Percentiles rank a stretch among this genome's conserved stretches.
Evolutionary conservation across 805 yeast genomes (phyloP).

Genomic region (Candida succiphila): DNA sequence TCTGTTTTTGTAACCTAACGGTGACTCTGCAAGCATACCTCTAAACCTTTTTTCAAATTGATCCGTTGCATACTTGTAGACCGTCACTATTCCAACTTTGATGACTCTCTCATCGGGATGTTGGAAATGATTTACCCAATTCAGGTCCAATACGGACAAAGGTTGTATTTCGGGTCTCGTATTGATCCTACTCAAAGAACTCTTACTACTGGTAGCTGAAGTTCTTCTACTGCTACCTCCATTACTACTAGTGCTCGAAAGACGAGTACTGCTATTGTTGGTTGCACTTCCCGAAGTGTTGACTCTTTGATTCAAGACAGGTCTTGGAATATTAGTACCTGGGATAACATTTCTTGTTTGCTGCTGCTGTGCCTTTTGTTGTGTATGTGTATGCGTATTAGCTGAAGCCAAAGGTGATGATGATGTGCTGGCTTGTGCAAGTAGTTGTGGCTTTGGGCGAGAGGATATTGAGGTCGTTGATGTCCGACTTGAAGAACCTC

Average conservation of each 20-base stretch:
- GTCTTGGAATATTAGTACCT: conserved; percentile 49
- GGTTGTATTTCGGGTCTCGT: conserved; percentile 28
- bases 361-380: neutral
- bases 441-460: conserved; percentile 2
- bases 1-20: conserved; percentile 38
- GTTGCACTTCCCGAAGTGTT: conserved; percentile 1
- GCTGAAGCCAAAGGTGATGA: conserved; percentile 10
- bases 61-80: conserved; percentile 34
- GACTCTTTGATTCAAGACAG: conserved; percentile 30
- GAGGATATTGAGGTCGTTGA: conserved; percentile 1
- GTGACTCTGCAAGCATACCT: conserved; percentile 51
- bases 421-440: conserved; percentile 2
- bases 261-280: neutral
- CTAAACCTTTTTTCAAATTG: conserved; percentile 44
- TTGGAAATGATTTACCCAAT: conserved; percentile 46
- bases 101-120: conserved; percentile 53
- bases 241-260: conserved; percentile 2
- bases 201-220: neutral
- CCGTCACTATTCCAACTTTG: conserved; percentile 44
- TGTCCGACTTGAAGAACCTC: no score
- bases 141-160: conserved; percentile 41
- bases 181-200: neutral
- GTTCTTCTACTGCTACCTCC: conserved; percentile 1
- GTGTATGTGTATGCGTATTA: neutral
- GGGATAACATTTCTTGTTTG: conserved; percentile 45